A percentile compares a stretch with the other conserved stretches of the same genome.
Evolutionary conservation across 345 rosid genomes (phyloP).

Genomic region (Syzygium aromaticum): DNA sequence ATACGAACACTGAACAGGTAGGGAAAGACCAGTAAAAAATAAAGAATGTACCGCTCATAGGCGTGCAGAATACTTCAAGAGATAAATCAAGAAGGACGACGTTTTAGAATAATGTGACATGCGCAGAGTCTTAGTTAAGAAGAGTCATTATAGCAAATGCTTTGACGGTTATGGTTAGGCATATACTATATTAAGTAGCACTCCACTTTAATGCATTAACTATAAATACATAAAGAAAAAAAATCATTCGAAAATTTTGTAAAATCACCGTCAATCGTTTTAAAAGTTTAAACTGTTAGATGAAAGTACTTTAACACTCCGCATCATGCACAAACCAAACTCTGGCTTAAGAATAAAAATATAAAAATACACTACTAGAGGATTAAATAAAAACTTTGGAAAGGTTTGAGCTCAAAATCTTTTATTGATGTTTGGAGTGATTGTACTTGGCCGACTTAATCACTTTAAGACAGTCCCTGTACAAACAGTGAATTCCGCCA

Average conservation of each 20-base stretch:
- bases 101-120: neutral
- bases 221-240: neutral
- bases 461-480: too few species aligned
- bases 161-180: neutral
- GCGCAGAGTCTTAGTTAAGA: neutral
- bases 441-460: neutral
- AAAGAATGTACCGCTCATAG: neutral
- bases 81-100: neutral
- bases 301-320: neutral
- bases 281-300: neutral
- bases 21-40: neutral
- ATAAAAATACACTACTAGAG: neutral
- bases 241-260: neutral
- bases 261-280: fast-evolving
- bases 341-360: neutral
- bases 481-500: too few species aligned
- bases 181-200: neutral
- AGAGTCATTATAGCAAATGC: neutral
- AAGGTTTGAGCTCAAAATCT: neutral
- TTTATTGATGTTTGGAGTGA: neutral
- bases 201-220: neutral
- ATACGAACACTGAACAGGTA: neutral
- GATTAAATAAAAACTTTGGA: neutral
- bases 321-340: neutral
- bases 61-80: neutral